A percentile compares a stretch with the other conserved stretches of the same genome.
phyloP scores from a whole-genome alignment of 345 rosid species.

The Pistacia atlantica region DNA sequence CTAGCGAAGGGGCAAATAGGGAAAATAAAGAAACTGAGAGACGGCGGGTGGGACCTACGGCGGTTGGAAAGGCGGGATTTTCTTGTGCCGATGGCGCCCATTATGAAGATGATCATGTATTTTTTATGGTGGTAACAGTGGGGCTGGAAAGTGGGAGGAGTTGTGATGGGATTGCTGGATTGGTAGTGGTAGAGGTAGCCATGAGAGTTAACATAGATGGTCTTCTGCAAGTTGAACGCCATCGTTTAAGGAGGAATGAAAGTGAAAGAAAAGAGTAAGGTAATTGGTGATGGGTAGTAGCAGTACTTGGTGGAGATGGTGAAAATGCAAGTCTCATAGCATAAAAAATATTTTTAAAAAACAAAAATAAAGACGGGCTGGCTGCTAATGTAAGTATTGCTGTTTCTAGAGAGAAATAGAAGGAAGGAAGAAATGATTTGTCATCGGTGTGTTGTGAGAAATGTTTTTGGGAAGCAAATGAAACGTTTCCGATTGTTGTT shows the following conservation, averaged over 20 bases:
- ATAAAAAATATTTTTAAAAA: too few relatives aligned
- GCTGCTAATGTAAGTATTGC: too few relatives aligned
- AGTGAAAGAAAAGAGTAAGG: background rate
- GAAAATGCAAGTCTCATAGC: too few relatives aligned
- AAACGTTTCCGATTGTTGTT: too few relatives aligned
- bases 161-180: background rate
- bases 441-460: too few relatives aligned
- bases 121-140: conserved; percentile 23
- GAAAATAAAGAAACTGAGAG: too few relatives aligned
- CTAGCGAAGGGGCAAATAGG: too few relatives aligned
- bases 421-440: too few relatives aligned
- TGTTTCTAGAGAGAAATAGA: too few relatives aligned
- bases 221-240: background rate
- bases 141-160: conserved; percentile 8
- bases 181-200: conserved; percentile 23
- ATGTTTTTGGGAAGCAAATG: too few relatives aligned
- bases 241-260: background rate
- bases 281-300: background rate
- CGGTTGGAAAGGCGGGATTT: conserved; percentile 64
- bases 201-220: background rate
- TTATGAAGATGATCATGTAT: conserved; percentile 64
- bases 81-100: conserved; percentile 93
- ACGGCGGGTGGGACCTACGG: too few relatives aligned
- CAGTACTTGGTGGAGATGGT: background rate
- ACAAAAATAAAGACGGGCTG: too few relatives aligned